Percentiles rank a stretch among this genome's conserved stretches.
phyloP scores from a whole-genome alignment of 2,329 filamentous ascomycete species.

The Penicillium sp. region DNA sequence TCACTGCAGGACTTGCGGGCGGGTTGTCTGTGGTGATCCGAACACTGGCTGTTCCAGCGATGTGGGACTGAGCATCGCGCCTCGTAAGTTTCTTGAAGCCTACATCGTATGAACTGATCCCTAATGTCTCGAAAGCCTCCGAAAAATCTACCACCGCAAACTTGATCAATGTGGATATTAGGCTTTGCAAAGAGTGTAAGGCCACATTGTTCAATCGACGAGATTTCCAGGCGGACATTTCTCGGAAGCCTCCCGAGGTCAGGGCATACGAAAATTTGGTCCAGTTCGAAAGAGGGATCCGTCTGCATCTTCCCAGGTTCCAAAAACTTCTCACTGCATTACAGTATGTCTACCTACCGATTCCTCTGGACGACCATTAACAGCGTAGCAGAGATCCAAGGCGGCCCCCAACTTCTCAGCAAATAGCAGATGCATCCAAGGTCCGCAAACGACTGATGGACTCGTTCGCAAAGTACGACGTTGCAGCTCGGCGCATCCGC shows the following conservation, averaged over 20 bases:
- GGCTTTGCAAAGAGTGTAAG: conserved; percentile 89
- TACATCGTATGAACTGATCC: conserved; percentile 19
- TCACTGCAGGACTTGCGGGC: conserved; percentile 89
- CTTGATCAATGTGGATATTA: conserved; percentile 69
- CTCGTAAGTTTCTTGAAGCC: conserved; percentile 47
- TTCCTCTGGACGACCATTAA: conserved; percentile 7
- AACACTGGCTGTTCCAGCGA: conserved; percentile 80
- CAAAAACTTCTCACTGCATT: conserved; percentile 69
- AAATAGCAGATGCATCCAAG: conserved; percentile 80
- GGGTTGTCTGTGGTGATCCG: conserved; percentile 85
- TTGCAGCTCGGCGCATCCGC: conserved; percentile 72
- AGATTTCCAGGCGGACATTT: conserved; percentile 70
- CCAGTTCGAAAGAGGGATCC: conserved; percentile 84
- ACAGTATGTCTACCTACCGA: conserved; percentile 48
- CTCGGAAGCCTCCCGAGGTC: conserved; percentile 66
- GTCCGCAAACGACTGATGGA: conserved; percentile 86
- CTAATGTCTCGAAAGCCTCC: conserved; percentile 37
- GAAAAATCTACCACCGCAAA: conserved; percentile 44
- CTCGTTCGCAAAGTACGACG: conserved; percentile 81
- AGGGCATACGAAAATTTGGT: conserved; percentile 76
- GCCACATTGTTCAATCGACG: conserved; percentile 65
- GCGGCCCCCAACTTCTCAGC: conserved; percentile 59
- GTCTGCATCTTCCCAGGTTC: conserved; percentile 74
- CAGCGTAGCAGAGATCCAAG: conserved; percentile 52
- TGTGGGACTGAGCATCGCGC: conserved; percentile 71